Base-by-base conservation (phyloP, 441 rosid genomes). In the Gossypium laxum region DNA sequence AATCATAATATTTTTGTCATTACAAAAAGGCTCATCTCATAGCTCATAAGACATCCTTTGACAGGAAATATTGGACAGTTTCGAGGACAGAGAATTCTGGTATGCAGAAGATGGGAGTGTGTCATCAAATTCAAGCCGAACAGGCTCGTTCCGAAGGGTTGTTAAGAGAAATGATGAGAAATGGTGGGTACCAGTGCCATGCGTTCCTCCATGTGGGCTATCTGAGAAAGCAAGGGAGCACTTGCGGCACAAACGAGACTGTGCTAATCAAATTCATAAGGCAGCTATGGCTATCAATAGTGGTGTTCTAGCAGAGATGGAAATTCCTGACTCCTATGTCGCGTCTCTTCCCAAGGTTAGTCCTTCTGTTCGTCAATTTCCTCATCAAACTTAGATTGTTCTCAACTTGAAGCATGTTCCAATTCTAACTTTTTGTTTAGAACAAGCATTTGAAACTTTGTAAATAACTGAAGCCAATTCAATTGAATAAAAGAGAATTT, bases 111-210 rank as follows among this genome's bases (percentile, higher is more conserved):
- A 82, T 24, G 91, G 91, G 28, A 83, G 85, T 68, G 76, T 86
- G 90, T 80, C 87, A 12, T 75, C 87, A 0, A 80, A 70, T 43
- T 82, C 78, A 3, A 82, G 80, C 26, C 80, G 74, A 56, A 80
- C 90, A 7, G 95, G 86, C 70, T 87, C 95, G 3, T 91, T 90
- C 59, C 75, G 91, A 2, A 85, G 82, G 75, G 84, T 85, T 12
- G 83, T 84, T 75, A 85, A 84, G 67, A 75, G 83, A 24, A 84
- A 85, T 62, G 88, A 88, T 47, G 91, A 89, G 78, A 87, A 88
- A 77, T 88, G 93, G 93, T 87, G 93, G 91, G 77, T 88, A 59
- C 93, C 91, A 0, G 85, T 88, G 54, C 93, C 93, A 0, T 88
- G 91, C 67, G 87, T 88, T 60, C 86, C 85, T 58, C 75, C 80